Conservation (phyloP, 1,284 basidiomycete species). For the Trichosporon ovoides region DNA sequence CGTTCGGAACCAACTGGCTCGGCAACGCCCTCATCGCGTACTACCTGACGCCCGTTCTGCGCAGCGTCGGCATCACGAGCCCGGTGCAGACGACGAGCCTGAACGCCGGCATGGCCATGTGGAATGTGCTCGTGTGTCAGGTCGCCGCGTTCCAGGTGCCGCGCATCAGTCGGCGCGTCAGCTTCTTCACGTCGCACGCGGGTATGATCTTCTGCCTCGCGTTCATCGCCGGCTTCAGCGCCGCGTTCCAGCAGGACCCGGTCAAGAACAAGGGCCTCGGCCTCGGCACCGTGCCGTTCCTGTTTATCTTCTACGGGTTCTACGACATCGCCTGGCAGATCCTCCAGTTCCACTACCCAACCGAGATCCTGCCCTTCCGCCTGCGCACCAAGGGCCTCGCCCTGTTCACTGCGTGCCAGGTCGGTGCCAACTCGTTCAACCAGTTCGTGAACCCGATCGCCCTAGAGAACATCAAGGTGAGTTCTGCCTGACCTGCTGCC, state of each 20-base stretch:
- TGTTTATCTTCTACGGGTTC: conserved; percentile 22
- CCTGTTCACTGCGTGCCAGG: conserved; percentile 12
- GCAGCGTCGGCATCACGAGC: conserved; percentile 9
- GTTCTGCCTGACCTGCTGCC: neutral
- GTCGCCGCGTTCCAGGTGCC: conserved; percentile 9
- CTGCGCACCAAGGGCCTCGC: conserved; percentile 28
- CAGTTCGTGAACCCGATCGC: conserved; percentile 11
- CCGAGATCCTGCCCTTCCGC: conserved; percentile 26
- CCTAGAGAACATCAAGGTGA: conserved; percentile 4
- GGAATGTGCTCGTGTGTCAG: conserved; percentile 22
- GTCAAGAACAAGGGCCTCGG: conserved; percentile 10
- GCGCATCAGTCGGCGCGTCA: conserved; percentile 4
- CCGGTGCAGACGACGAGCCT: conserved; percentile 28
- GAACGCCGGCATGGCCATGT: conserved; percentile 26
- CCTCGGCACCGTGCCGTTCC: conserved; percentile 10
- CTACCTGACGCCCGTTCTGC: conserved; percentile 26
- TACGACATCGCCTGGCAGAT: conserved; percentile 20
- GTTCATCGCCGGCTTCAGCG: conserved; percentile 6
- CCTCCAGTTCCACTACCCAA: conserved; percentile 55
- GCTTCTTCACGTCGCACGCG: conserved; percentile 13
- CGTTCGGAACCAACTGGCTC: conserved; percentile 53
- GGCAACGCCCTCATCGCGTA: conserved; percentile 46
- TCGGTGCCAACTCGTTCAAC: conserved; percentile 5
- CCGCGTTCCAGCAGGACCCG: conserved; percentile 9
- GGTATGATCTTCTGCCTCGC: conserved; percentile 13